phyloP scores from a whole-genome alignment of 768 basidiomycete genomes.

The Leccinellum luteum region DNA sequence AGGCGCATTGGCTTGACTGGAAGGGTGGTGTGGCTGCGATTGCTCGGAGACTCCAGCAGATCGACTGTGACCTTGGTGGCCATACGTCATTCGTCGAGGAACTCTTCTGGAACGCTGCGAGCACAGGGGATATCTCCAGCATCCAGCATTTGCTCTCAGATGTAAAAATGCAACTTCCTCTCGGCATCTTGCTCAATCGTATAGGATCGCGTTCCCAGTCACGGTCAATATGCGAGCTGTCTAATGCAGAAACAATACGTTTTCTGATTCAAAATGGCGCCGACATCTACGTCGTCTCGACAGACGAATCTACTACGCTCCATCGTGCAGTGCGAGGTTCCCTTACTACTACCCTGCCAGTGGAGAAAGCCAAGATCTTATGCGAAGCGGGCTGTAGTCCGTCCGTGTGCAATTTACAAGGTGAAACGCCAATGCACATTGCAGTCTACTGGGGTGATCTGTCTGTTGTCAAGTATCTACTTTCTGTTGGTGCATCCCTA shows the following conservation, averaged over 20 bases:
- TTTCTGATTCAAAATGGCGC: neutral
- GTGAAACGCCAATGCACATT: neutral
- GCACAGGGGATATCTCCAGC: neutral
- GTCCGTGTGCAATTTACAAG: neutral
- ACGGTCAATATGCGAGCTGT: accelerated
- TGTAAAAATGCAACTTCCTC: neutral
- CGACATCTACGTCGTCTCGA: neutral
- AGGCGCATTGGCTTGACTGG: no score
- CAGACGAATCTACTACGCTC: neutral
- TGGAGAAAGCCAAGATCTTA: neutral
- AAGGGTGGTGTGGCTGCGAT: neutral
- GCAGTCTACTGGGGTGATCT: neutral
- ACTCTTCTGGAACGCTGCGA: neutral
- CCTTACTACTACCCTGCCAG: neutral
- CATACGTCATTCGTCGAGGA: accelerated
- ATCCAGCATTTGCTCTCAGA: neutral
- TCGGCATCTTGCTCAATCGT: neutral
- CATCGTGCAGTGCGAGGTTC: accelerated
- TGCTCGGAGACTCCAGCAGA: neutral
- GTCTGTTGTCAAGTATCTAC: neutral
- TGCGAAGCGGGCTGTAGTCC: neutral
- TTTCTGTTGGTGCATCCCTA: neutral
- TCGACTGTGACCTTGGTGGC: neutral
- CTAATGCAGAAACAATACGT: neutral
- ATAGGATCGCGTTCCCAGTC: no score